Evolutionary conservation across 2,329 filamentous ascomycete genomes (phyloP).

Genomic region (Xylaria digitata): DNA sequence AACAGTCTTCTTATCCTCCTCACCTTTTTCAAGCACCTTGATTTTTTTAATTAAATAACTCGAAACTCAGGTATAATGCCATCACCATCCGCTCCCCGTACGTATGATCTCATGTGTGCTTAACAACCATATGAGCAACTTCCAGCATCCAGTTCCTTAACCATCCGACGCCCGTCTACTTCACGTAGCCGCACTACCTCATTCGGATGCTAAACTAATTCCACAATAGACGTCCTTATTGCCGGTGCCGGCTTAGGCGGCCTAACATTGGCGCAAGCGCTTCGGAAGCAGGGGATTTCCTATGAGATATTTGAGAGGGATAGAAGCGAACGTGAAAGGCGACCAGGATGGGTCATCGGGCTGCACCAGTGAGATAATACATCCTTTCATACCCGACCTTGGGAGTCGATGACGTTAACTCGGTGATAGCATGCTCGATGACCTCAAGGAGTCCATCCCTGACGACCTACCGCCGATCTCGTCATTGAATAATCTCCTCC

Average conservation of each 20-base stretch:
- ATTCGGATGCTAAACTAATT: not conserved
- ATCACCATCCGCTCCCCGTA: constrained; percentile 31
- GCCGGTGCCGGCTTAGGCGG: constrained; percentile 42
- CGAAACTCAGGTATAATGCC: constrained; percentile 8
- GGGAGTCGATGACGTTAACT: not conserved
- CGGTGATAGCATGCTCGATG: constrained; percentile 40
- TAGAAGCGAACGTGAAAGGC: constrained; percentile 35
- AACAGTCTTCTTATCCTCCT: not conserved
- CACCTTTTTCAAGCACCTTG: not conserved
- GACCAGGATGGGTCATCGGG: constrained; percentile 42
- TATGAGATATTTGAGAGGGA: constrained; percentile 45
- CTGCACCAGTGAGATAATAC: constrained; percentile 37
- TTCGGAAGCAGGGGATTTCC: constrained; percentile 42
- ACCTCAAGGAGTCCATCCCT: constrained; percentile 41
- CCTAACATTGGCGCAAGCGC: constrained; percentile 39
- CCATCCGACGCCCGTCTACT: not conserved
- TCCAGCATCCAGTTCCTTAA: not conserved
- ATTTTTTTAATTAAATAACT: not conserved
- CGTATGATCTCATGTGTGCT: not conserved
- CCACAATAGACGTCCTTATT: constrained; percentile 38
- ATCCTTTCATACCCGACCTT: not conserved
- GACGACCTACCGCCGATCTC: constrained; percentile 42
- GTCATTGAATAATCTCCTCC: constrained; percentile 40
- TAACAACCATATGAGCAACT: no score
- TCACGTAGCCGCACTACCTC: not conserved